Evolutionary conservation across 2,329 filamentous ascomycete species (phyloP).

Genomic region (Xylaria hypoxylon): DNA sequence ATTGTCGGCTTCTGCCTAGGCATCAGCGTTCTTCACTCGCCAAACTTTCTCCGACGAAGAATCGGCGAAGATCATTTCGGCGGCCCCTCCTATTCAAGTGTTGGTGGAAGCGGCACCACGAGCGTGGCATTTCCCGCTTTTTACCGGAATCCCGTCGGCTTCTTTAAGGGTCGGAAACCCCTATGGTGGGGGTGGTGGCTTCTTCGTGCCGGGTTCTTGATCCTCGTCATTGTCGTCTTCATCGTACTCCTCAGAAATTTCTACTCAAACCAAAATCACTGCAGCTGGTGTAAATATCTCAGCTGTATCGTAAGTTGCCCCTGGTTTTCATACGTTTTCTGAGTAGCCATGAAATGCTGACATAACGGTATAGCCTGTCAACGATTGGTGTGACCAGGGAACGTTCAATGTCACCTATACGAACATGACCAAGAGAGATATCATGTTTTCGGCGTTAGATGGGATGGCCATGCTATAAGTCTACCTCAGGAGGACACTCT

Average conservation of each 20-base stretch:
- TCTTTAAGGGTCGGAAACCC: conserved; percentile 92
- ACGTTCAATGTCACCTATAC: conserved; percentile 44
- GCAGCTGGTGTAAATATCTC: conserved; percentile 94
- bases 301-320: conserved; percentile 83
- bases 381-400: conserved; percentile 51
- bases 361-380: conserved; percentile 46
- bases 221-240: conserved; percentile 86
- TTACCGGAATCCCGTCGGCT: conserved; percentile 73
- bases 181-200: conserved; percentile 99
- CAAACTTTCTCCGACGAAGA: conserved; percentile 79
- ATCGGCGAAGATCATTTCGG: conserved; percentile 70
- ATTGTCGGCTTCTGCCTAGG: conserved; percentile 90
- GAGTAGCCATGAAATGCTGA: conserved; percentile 11
- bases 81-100: conserved; percentile 74
- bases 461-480: conserved; percentile 36
- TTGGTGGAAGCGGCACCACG: conserved; percentile 60
- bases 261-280: conserved; percentile 80
- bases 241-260: conserved; percentile 91
- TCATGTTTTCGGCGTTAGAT: conserved; percentile 40
- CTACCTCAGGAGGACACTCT: not conserved
- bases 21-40: conserved; percentile 88
- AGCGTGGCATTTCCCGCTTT: conserved; percentile 65
- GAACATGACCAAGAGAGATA: conserved; percentile 36
- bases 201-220: conserved; percentile 79
- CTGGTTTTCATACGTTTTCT: not conserved